These are phyloP conservation scores for Chlamydomonas eustigma DNA, from an alignment of 139 green algal genomes.

Conservation along the genomic window DNA sequence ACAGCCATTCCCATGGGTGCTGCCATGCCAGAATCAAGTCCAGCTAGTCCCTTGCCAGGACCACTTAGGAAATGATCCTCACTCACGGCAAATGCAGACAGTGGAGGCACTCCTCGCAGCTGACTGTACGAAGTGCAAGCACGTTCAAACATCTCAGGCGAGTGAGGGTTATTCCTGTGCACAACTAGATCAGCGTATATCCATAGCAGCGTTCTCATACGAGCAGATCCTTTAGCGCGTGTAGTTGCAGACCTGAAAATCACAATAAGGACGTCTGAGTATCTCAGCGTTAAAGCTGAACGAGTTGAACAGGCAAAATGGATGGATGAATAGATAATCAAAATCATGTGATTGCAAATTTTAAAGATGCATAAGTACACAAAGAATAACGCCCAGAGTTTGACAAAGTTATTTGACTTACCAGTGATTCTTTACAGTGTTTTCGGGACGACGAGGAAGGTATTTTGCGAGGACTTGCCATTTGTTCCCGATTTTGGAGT, in stretches of 20 bases:
- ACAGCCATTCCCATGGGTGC: not conserved
- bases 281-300: too few relatives aligned
- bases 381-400: too few relatives aligned
- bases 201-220: conserved; percentile 4
- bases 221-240: not conserved
- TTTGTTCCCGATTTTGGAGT: conserved; percentile 63
- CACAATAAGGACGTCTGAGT: too few relatives aligned
- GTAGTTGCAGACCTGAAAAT: not conserved
- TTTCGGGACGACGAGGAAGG: conserved; percentile 78
- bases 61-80: not conserved
- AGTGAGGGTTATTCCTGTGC: not conserved
- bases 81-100: not conserved
- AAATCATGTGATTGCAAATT: too few relatives aligned
- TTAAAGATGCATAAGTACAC: too few relatives aligned
- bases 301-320: too few relatives aligned
- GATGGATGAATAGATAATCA: too few relatives aligned
- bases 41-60: not conserved
- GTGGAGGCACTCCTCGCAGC: not conserved
- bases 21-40: not conserved
- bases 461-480: conserved; percentile 73
- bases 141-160: not conserved
- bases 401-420: too few relatives aligned
- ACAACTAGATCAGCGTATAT: not conserved
- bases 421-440: conserved; percentile 93
- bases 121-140: not conserved